Percentiles rank a stretch among this genome's conserved stretches.
Conservation (phyloP, 2,329 filamentous ascomycete species). For the Aspergillus sp. region DNA sequence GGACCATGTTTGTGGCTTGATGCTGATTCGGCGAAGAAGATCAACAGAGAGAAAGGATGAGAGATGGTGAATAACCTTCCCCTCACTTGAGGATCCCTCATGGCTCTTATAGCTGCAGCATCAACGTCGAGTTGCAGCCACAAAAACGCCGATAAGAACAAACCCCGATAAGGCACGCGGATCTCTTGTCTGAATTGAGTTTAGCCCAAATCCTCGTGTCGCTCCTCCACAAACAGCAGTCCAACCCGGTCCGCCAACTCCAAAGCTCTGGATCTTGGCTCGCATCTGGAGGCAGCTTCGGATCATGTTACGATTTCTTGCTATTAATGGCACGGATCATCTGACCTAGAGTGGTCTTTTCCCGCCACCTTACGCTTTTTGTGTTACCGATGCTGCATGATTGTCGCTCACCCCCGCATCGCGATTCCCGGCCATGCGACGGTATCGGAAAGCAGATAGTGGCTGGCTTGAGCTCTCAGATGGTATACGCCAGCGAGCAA, state of each 20-base stretch:
- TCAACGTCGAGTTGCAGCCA: background rate
- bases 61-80: background rate
- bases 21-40: background rate
- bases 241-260: conserved; percentile 17
- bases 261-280: background rate
- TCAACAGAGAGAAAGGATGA: background rate
- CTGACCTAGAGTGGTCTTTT: background rate
- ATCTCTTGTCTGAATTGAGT: conserved; percentile 61
- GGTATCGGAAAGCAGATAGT: background rate
- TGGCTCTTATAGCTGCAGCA: conserved; percentile 9
- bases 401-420: background rate
- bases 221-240: conserved; percentile 24
- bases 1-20: conserved; percentile 52
- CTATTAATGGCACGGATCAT: background rate
- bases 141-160: conserved; percentile 21
- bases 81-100: background rate
- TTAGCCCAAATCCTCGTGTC: conserved; percentile 29
- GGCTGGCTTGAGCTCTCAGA: background rate
- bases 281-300: background rate
- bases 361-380: background rate
- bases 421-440: too few species aligned
- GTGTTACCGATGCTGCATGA: background rate
- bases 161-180: conserved; percentile 49
- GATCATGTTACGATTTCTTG: conserved; percentile 5
- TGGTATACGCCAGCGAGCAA: too few species aligned